These are phyloP conservation scores for Aspergillus steynii DNA, from an alignment of 495 filamentous ascomycete species.

Conservation along the genomic window DNA sequence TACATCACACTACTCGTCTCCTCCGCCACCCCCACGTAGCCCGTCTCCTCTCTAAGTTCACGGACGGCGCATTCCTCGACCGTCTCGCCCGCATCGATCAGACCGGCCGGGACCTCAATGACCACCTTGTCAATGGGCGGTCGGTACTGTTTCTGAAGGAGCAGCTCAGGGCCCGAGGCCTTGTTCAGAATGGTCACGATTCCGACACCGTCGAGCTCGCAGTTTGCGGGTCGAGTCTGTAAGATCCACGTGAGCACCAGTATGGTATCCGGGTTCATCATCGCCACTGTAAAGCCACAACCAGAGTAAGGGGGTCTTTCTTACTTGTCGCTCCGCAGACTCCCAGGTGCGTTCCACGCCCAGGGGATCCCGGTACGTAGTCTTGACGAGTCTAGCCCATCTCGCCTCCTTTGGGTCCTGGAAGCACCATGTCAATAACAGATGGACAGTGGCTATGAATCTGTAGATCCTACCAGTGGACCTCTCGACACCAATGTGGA, in stretches of 20 bases:
- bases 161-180: conserved; percentile 66
- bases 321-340: conserved; percentile 68
- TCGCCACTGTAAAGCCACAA: too few relatives aligned
- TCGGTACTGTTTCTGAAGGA: conserved; percentile 87
- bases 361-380: conserved; percentile 71
- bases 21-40: conserved; percentile 72
- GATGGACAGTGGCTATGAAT: neutral
- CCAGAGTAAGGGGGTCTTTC: conserved; percentile 5
- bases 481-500: neutral
- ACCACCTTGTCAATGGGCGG: conserved; percentile 76
- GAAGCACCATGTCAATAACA: neutral
- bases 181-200: conserved; percentile 86
- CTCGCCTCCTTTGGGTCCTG: conserved; percentile 60
- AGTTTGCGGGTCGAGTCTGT: conserved; percentile 63
- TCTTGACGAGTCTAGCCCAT: conserved; percentile 72
- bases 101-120: conserved; percentile 83
- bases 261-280: neutral
- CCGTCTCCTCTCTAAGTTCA: conserved; percentile 94
- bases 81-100: conserved; percentile 81
- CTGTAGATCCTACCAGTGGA: neutral
- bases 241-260: neutral
- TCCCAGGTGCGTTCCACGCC: conserved; percentile 76
- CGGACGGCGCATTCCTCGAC: conserved; percentile 77
- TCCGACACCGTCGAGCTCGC: conserved; percentile 83
- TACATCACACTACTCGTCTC: conserved; percentile 79